A percentile compares a stretch with the other conserved stretches of the same genome.
These are phyloP conservation scores for Phytophthora pluvialis DNA, from an alignment of 352 stramenopile species.

Conservation along the genomic window DNA sequence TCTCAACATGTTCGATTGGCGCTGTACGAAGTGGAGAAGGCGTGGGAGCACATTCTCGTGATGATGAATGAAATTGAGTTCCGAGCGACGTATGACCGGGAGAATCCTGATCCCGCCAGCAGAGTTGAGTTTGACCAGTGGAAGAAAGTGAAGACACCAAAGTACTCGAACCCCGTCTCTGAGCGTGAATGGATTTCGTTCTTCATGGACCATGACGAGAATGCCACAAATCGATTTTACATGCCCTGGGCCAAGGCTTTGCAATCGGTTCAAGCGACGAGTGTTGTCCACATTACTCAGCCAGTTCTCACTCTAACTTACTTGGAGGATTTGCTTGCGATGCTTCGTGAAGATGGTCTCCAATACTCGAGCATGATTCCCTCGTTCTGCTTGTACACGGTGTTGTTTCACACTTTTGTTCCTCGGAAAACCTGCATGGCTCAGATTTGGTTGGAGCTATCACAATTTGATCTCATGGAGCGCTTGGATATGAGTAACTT, in stretches of 20 bases:
- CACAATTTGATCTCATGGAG: conserved; percentile 55
- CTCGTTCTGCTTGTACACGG: conserved; percentile 55
- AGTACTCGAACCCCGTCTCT: conserved; percentile 29
- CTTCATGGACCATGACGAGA: conserved; percentile 51
- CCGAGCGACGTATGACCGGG: conserved; percentile 41
- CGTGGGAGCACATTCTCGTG: conserved; percentile 60
- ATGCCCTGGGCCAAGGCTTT: conserved; percentile 53
- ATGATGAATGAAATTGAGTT: conserved; percentile 54
- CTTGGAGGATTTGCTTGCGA: conserved; percentile 51
- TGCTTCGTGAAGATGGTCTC: conserved; percentile 40
- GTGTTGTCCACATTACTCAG: conserved; percentile 45
- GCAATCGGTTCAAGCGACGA: conserved; percentile 15
- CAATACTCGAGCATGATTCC: conserved; percentile 48
- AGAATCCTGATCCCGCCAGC: conserved; percentile 11
- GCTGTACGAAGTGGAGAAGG: conserved; percentile 49
- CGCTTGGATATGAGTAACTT: conserved; percentile 48
- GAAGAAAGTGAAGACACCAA: conserved; percentile 45
- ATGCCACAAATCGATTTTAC: conserved; percentile 52
- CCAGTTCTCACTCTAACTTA: conserved; percentile 53
- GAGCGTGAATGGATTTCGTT: conserved; percentile 57
- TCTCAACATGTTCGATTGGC: conserved; percentile 41
- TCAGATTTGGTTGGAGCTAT: conserved; percentile 66
- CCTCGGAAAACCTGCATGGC: conserved; percentile 38
- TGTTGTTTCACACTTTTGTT: conserved; percentile 52
- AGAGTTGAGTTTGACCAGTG: conserved; percentile 64